Base-by-base conservation (phyloP, 768 basidiomycete genomes). In the Tulasnella sp. region DNA sequence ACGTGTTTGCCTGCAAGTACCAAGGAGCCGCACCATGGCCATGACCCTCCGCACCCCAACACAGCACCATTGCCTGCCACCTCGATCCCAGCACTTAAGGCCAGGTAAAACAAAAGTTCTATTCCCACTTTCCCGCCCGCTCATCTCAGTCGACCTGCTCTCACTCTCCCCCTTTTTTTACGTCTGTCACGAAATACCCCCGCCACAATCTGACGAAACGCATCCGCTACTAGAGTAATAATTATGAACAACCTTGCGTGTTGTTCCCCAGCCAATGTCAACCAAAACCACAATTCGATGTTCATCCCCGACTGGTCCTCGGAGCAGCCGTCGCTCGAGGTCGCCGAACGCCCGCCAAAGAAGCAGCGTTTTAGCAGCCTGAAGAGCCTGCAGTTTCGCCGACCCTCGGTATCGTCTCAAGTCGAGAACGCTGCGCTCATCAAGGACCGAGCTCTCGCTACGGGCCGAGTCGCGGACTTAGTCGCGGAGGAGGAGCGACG, bases 1-100 rank as follows among this genome's bases (percentile, higher is more conserved):
- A 68, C 62, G 62, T 68, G 62, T 68, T 68, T 68, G 62, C 62
- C 62, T 27, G 62, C 62, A 27, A 34, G 62, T 68, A 62, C 62
- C 9, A 27, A 36, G 62, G 31, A 36, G 62, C 62, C 62, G 62
- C 62, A 68, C 62, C 62, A 68, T 34, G 6, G 6, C 62, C 62
- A 68, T 68, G 62, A 68, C 31, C 62, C 34, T 27, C 27, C 62
- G 62, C 62, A 68, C 62, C 62, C 62, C 62, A 68, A 68, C 62
- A 68, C 62, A 68, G 62, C 62, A 68, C 62, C 62, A 68, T 68
- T 68, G 62, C 62, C 62, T 68, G 62, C 62, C 34, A 68, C 62
- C 62, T 68, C 62, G 62, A 68, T 68, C 31, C 34, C 62, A 68
- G 27, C 62, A 31, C 62, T 68, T 68, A 68, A 68, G 62, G 62